Evolutionary conservation across 2,329 filamentous ascomycete species (phyloP).

Genomic region (Pseudogymnoascus sp.): DNA sequence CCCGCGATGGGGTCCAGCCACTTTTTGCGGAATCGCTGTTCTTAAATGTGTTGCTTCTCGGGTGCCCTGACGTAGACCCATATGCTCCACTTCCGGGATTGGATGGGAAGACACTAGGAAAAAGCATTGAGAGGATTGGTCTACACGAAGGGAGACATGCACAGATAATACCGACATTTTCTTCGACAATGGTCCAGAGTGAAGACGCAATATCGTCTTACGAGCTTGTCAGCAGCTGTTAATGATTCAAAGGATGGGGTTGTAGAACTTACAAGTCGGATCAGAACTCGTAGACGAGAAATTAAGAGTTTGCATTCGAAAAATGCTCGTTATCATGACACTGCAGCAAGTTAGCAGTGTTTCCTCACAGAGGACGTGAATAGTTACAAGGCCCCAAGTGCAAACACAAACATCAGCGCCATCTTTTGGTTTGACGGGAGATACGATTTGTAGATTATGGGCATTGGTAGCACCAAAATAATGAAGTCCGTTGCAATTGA

Average conservation of each 20-base stretch:
- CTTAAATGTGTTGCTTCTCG: constrained; percentile 5
- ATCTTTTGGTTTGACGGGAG: constrained; percentile 35
- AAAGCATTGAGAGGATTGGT: constrained; percentile 23
- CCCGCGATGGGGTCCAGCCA: constrained; percentile 14
- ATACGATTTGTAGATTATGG: constrained; percentile 26
- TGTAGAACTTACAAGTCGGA: constrained; percentile 15
- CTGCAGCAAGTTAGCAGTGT: constrained; percentile 15
- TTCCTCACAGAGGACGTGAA: neutral
- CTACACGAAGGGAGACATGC: constrained; percentile 33
- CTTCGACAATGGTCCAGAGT: constrained; percentile 33
- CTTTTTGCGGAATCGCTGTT: constrained; percentile 13
- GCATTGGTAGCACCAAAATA: constrained; percentile 30
- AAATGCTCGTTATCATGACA: constrained; percentile 26
- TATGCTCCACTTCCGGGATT: neutral
- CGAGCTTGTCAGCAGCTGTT: neutral
- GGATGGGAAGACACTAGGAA: constrained; percentile 20
- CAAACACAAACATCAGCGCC: constrained; percentile 38
- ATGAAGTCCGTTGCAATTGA: constrained; percentile 31
- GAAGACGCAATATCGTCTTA: constrained; percentile 25
- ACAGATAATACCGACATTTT: constrained; percentile 31
- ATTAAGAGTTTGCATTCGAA: constrained; percentile 30
- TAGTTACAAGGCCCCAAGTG: constrained; percentile 31
- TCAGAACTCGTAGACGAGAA: constrained; percentile 16
- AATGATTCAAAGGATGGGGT: neutral
- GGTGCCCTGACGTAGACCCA: neutral